Conservation (phyloP, 345 rosid species). For the Trapa bicornis region DNA sequence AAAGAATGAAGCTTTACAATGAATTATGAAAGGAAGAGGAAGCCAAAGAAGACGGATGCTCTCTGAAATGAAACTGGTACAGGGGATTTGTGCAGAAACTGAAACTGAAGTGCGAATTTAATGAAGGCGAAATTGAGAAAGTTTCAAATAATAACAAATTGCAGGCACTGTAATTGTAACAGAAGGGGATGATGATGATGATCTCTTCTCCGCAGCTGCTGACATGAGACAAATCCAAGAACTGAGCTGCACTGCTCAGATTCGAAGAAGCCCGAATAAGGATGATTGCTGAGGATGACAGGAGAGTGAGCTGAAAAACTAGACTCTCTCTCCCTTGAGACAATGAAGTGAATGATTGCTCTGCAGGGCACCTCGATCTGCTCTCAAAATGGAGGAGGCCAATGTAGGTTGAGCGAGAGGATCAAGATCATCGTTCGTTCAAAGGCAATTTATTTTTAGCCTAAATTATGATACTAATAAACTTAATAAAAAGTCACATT, state of each 20-base stretch:
- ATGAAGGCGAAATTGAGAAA: not conserved
- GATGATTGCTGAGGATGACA: not conserved
- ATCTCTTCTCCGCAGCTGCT: too few species aligned
- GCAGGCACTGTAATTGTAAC: not conserved
- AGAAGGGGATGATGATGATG: not conserved
- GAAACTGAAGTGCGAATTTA: slow-evolving; percentile 1
- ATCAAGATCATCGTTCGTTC: not conserved
- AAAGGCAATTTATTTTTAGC: not conserved
- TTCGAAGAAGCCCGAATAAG: too few species aligned
- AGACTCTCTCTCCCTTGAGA: not conserved
- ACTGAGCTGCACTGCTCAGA: too few species aligned
- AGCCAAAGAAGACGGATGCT: not conserved
- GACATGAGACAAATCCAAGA: too few species aligned
- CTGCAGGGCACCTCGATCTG: not conserved
- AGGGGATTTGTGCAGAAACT: not conserved
- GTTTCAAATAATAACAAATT: not conserved
- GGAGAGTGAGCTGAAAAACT: not conserved
- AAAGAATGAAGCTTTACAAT: not conserved
- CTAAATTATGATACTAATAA: too few species aligned
- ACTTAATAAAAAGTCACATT: too few species aligned
- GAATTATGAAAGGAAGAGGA: not conserved
- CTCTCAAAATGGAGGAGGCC: not conserved
- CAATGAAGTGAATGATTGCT: not conserved
- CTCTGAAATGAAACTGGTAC: not conserved
- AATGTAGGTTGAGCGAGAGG: not conserved